Conservation (phyloP, 768 basidiomycete species). For the Neoboletus brunneissimus region DNA sequence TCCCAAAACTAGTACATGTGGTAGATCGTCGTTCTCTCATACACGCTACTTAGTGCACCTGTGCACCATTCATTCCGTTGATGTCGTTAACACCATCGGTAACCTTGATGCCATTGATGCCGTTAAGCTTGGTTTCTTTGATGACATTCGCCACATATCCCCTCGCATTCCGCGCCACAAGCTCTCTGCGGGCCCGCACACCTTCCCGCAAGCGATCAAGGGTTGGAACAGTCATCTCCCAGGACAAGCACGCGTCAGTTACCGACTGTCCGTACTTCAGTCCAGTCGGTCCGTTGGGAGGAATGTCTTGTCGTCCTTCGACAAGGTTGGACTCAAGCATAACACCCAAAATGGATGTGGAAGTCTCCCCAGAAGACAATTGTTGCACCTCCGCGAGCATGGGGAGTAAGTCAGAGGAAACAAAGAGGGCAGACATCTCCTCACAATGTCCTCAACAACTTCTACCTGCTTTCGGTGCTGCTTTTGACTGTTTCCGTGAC, state of each 20-base stretch:
- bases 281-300: conserved; percentile 63
- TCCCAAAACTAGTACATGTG: too few relatives aligned
- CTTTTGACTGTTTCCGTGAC: conserved; percentile 93
- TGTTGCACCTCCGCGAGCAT: conserved; percentile 56
- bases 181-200: conserved; percentile 70
- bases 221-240: conserved; percentile 80
- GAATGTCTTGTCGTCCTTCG: conserved; percentile 85
- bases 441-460: conserved; percentile 87
- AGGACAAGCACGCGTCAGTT: conserved; percentile 87
- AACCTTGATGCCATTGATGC: conserved; percentile 7
- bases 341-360: conserved; percentile 77
- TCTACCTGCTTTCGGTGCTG: conserved; percentile 85
- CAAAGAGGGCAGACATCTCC: conserved; percentile 20
- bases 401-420: conserved; percentile 13
- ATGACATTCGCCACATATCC: conserved; percentile 8
- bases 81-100: conserved; percentile 19
- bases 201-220: conserved; percentile 87
- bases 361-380: conserved; percentile 68
- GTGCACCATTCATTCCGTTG: conserved; percentile 19
- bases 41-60: not conserved
- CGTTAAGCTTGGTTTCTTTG: conserved; percentile 16
- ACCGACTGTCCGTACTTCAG: conserved; percentile 84
- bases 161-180: conserved; percentile 36
- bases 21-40: not conserved
- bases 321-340: conserved; percentile 94